These are phyloP conservation scores for Trichophyton benhamiae DNA, from an alignment of 2,329 filamentous ascomycete genomes.

Conservation along the genomic window DNA sequence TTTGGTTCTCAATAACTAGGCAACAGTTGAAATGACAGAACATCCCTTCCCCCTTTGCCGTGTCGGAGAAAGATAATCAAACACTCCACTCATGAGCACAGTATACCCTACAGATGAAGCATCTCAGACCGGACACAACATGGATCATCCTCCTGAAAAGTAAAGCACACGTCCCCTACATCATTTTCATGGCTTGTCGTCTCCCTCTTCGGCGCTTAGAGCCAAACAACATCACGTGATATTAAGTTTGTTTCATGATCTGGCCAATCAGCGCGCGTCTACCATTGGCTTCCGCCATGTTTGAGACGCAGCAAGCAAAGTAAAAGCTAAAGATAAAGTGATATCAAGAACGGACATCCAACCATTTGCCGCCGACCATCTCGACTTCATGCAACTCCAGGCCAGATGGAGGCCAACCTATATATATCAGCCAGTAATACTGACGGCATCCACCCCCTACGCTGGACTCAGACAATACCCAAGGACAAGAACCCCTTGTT, in stretches of 20 bases:
- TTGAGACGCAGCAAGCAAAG: neutral
- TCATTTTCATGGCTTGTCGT: neutral
- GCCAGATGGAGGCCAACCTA: neutral
- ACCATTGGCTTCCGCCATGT: neutral
- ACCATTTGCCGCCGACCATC: neutral
- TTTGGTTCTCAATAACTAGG: no score
- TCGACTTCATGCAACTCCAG: neutral
- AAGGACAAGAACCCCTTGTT: neutral
- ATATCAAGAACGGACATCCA: neutral
- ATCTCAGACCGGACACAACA: no score
- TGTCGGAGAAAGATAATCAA: no score
- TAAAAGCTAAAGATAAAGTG: neutral
- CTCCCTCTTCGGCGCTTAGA: neutral
- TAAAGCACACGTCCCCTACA: no score
- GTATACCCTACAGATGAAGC: no score
- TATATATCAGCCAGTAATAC: conserved; percentile 1
- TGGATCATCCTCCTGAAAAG: no score
- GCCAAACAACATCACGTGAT: neutral
- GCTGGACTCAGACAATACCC: neutral
- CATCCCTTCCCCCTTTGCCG: no score
- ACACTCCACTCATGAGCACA: no score
- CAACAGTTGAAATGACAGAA: no score
- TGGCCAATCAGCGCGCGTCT: neutral
- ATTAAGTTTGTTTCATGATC: neutral
- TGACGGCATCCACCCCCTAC: neutral